Conservation (phyloP, 352 stramenopile genomes). For the Phytophthora nicotianae region DNA sequence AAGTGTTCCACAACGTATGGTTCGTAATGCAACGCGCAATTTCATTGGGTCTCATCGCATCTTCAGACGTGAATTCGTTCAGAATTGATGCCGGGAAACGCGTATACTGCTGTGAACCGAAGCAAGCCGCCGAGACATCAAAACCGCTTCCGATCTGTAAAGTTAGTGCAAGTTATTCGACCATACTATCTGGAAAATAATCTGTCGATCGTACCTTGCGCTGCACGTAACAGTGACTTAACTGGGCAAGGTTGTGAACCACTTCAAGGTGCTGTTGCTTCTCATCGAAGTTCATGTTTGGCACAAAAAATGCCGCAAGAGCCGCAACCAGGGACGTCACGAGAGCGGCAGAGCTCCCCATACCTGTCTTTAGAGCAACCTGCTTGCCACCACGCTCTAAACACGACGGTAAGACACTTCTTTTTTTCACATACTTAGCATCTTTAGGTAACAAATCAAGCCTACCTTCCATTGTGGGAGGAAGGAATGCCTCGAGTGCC, state of each 20-base stretch:
- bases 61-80: constrained; percentile 47
- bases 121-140: constrained; percentile 94
- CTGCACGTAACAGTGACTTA: constrained; percentile 95
- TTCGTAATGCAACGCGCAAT: constrained; percentile 62
- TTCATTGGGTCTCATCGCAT: constrained; percentile 57
- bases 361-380: constrained; percentile 93
- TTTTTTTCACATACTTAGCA: background rate
- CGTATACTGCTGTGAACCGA: constrained; percentile 95
- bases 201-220: constrained; percentile 79
- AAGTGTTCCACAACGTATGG: constrained; percentile 48
- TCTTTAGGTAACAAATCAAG: background rate
- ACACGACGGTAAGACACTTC: constrained; percentile 5
- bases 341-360: constrained; percentile 95
- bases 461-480: constrained; percentile 65
- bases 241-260: constrained; percentile 95
- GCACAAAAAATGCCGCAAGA: constrained; percentile 87
- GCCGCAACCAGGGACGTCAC: constrained; percentile 94
- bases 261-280: constrained; percentile 44
- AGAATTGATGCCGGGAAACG: constrained; percentile 81
- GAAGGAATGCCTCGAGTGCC: constrained; percentile 85
- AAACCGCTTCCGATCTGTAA: constrained; percentile 95
- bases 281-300: constrained; percentile 27
- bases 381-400: constrained; percentile 47
- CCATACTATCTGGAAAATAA: background rate
- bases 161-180: constrained; percentile 2